Percentiles rank a stretch among this genome's conserved stretches.
These are phyloP conservation scores for Arxiozyma slooffiae DNA, from an alignment of 1,139 yeast species.

Conservation along the genomic window DNA sequence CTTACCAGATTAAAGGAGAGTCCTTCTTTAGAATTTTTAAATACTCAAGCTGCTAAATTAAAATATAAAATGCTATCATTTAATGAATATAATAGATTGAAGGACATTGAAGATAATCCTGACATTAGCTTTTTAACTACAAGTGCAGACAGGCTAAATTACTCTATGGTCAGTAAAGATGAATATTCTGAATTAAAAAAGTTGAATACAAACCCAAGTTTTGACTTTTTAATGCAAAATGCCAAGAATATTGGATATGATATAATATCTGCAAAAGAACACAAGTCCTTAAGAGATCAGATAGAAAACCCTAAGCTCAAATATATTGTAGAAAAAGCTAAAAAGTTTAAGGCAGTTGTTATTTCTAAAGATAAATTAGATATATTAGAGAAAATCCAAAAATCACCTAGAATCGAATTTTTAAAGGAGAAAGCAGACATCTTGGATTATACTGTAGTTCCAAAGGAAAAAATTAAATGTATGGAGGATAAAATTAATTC, in stretches of 20 bases:
- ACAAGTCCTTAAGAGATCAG: constrained; percentile 17
- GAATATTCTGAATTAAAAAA: constrained; percentile 15
- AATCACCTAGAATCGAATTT: constrained; percentile 11
- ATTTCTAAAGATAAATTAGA: constrained; percentile 2
- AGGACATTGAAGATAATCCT: constrained; percentile 10
- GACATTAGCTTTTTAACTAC: neutral
- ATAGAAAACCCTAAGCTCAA: constrained; percentile 14
- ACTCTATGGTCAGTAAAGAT: neutral
- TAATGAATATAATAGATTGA: neutral
- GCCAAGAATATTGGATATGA: constrained; percentile 10
- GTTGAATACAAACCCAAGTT: constrained; percentile 16
- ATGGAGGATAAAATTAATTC: constrained; percentile 9
- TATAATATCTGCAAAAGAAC: neutral
- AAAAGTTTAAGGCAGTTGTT: constrained; percentile 1
- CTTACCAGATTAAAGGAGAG: constrained; percentile 6
- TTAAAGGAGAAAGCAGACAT: constrained; percentile 20
- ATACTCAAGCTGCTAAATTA: neutral
- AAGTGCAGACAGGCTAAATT: neutral
- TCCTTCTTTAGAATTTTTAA: constrained; percentile 18
- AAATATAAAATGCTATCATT: constrained; percentile 2
- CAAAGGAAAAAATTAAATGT: constrained; percentile 16
- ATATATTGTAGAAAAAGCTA: constrained; percentile 8
- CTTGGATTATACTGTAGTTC: constrained; percentile 1
- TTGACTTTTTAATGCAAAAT: constrained; percentile 22
- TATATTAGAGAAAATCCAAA: constrained; percentile 4